A percentile compares a stretch with the other conserved stretches of the same genome.
Evolutionary conservation across 2,329 filamentous ascomycete genomes (phyloP).

Genomic region (Rutstroemia sp.): DNA sequence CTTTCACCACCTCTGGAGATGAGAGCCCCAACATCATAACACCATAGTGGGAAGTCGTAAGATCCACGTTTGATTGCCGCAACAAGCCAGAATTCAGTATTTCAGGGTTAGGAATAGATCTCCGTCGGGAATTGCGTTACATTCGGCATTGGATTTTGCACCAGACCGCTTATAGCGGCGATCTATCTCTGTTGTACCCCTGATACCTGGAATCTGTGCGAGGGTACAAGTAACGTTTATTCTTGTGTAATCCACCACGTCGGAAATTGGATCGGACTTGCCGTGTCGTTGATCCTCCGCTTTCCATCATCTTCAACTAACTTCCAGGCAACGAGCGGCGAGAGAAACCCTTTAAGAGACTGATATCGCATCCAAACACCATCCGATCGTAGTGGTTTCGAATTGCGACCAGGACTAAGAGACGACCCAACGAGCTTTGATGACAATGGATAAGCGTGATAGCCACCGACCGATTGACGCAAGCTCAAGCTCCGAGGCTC

Average conservation of each 20-base stretch:
- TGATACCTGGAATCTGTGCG: not conserved
- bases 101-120: too few species aligned
- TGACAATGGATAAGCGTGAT: not conserved
- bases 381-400: not conserved
- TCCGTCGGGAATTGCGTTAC: not conserved
- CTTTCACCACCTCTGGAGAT: too few species aligned
- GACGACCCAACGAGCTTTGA: not conserved
- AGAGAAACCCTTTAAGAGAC: not conserved
- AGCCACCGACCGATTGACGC: not conserved
- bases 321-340: not conserved
- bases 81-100: too few species aligned
- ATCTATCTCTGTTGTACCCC: not conserved
- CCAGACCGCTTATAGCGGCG: not conserved
- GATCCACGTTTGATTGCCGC: too few species aligned
- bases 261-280: slow-evolving; percentile 6
- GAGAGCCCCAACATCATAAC: too few species aligned
- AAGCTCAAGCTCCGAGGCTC: not conserved
- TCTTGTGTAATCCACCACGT: not conserved
- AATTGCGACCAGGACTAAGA: not conserved
- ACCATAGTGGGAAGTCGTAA: too few species aligned
- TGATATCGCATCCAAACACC: not conserved
- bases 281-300: not conserved
- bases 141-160: not conserved
- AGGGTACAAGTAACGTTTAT: not conserved
- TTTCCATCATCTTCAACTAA: not conserved